Evolutionary conservation across 2,329 filamentous ascomycete genomes (phyloP), one percentile per base, ranked within the genome.

Genomic region (Lachnellula occidentalis): DNA sequence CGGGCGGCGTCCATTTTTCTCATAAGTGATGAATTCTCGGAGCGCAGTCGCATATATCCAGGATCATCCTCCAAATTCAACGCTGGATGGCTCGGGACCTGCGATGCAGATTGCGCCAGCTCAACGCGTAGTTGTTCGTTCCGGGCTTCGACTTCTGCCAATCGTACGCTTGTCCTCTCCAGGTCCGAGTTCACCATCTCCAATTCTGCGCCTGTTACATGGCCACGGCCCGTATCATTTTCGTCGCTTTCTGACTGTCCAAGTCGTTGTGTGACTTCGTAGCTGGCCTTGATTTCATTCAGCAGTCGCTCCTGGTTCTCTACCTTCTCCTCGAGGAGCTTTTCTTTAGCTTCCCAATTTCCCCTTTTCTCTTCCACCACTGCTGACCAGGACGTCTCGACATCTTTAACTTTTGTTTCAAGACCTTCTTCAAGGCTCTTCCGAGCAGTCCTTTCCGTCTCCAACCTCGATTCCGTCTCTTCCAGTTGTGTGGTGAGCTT

Each of bases 281-380:
- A 96, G 74, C 86, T 96, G 24, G 94, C 94, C 73, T 96, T 97
- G 68, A 97, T 84, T 71, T 99, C 95, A 67, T 88, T 96, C 63
- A 99, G 73, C 39, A 99, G 74, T 6, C 91, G 85, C 48, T 99
- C 94, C 69, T 99, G 92, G 64, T 87, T 95, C 70, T 96, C 92
- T 3, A 95, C 78, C 73, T 96, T 97, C 64, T 97, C 92, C 67
- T 96, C 91, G 56, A 96, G 73, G 27, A 82, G 85, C 74, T 88
- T 89, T 74, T 99, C 94, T 69, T 95, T 96, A 8, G 92, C 86
- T 51, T 88, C 85, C 94, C 94, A 99, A 68, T 99, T 99, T 70
- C 92, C 90, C 65, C 90, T 87, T 73, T 96, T 96, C 76, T 99
- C 94, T 54, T 88, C 85, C 49, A 99, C 71, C 4, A 96, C 92